phyloP scores from a whole-genome alignment of 2,329 filamentous ascomycete species.

The Leptodontidium sp. region DNA sequence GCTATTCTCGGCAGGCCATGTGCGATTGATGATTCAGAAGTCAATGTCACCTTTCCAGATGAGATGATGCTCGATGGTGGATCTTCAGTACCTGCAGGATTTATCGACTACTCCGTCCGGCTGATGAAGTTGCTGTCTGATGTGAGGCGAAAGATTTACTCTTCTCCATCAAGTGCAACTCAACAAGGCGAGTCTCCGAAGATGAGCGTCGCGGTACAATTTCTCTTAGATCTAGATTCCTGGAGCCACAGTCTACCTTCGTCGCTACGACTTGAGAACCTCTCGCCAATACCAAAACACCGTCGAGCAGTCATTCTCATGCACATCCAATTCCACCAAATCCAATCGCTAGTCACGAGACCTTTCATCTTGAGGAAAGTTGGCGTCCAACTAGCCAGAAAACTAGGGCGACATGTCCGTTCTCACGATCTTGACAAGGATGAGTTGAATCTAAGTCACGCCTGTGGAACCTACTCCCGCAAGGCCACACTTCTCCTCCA shows the following conservation, averaged over 20 bases:
- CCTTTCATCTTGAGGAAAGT: conserved; percentile 45
- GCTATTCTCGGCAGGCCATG: conserved; percentile 44
- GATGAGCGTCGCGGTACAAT: conserved; percentile 36
- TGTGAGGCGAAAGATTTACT: conserved; percentile 43
- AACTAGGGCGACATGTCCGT: conserved; percentile 40
- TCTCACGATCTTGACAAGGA: conserved; percentile 41
- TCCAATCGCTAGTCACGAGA: conserved; percentile 42
- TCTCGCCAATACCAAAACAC: conserved; percentile 35
- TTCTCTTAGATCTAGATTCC: conserved; percentile 39
- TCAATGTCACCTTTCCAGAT: conserved; percentile 43
- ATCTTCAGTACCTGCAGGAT: conserved; percentile 39
- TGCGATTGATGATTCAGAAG: conserved; percentile 44
- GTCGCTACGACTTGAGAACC: conserved; percentile 37
- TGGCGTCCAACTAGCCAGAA: conserved; percentile 40
- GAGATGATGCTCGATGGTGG: conserved; percentile 43
- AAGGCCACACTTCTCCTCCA: conserved; percentile 38
- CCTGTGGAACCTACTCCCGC: conserved; percentile 40
- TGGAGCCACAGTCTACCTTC: conserved; percentile 43
- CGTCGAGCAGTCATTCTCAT: conserved; percentile 42
- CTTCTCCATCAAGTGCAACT: conserved; percentile 31
- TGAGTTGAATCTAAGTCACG: conserved; percentile 39
- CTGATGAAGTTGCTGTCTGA: conserved; percentile 40
- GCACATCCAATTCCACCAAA: conserved; percentile 44
- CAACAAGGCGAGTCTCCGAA: conserved; percentile 38
- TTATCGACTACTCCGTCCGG: conserved; percentile 40